phyloP scores from a whole-genome alignment of 139 green algal genomes.

The Nannochloris sp. region DNA sequence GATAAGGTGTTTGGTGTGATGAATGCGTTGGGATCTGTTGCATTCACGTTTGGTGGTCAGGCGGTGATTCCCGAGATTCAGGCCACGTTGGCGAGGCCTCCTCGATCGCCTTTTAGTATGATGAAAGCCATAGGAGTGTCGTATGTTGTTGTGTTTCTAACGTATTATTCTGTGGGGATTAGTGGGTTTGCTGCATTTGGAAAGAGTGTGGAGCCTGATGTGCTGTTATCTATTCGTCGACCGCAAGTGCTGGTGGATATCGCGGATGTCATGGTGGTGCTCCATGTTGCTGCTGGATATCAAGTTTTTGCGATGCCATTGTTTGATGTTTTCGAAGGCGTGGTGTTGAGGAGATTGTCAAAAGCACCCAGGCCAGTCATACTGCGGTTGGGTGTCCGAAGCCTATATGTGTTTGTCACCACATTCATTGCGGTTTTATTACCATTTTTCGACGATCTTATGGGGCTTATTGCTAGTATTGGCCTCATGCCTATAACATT shows the following conservation, averaged over 20 bases:
- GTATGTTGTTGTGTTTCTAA: slow-evolving; percentile 35
- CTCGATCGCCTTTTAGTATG: slow-evolving; percentile 32
- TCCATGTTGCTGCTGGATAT: slow-evolving; percentile 49
- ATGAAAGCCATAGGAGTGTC: slow-evolving; percentile 33
- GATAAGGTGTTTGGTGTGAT: slow-evolving; percentile 35
- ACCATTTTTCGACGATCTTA: slow-evolving; percentile 51
- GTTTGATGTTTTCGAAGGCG: slow-evolving; percentile 33
- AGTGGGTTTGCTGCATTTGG: slow-evolving; percentile 48
- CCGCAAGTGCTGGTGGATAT: slow-evolving; percentile 27
- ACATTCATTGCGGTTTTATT: slow-evolving; percentile 39
- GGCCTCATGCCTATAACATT: slow-evolving; percentile 35
- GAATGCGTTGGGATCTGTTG: slow-evolving; percentile 45
- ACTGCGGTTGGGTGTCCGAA: slow-evolving; percentile 32
- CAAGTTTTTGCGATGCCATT: slow-evolving; percentile 52
- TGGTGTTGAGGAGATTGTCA: slow-evolving; percentile 14
- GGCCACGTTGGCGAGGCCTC: slow-evolving; percentile 37
- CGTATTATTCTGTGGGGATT: slow-evolving; percentile 46
- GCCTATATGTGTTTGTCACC: slow-evolving; percentile 27
- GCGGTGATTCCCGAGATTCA: slow-evolving; percentile 38
- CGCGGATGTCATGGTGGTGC: slow-evolving; percentile 52
- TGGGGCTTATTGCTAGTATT: slow-evolving; percentile 24
- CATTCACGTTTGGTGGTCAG: slow-evolving; percentile 48
- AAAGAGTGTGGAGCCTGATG: slow-evolving; percentile 34
- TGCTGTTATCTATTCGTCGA: slow-evolving; percentile 41
- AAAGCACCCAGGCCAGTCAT: slow-evolving; percentile 11